Evolutionary conservation across 2,329 filamentous ascomycete genomes (phyloP).

Genomic region (Neopestalotiopsis sp.): DNA sequence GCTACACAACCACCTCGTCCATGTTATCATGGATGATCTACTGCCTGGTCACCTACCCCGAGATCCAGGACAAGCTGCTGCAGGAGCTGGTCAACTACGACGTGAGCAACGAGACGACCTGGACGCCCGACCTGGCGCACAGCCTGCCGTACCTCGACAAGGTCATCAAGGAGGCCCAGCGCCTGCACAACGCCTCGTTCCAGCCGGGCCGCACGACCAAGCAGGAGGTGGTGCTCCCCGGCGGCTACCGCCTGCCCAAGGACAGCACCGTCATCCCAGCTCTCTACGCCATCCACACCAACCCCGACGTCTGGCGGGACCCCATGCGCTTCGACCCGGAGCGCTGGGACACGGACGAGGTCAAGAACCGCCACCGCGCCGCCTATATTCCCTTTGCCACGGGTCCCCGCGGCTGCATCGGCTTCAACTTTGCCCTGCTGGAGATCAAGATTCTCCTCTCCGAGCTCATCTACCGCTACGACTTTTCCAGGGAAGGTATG

Average conservation of each 20-base stretch:
- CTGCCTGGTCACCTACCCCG: constrained; percentile 54
- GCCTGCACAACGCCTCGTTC: constrained; percentile 64
- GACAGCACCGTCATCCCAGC: constrained; percentile 58
- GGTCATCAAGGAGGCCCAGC: constrained; percentile 65
- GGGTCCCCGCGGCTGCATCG: constrained; percentile 63
- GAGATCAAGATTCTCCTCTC: constrained; percentile 64
- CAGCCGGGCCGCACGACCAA: constrained; percentile 63
- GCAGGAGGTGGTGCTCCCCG: constrained; percentile 60
- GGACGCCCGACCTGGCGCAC: constrained; percentile 51
- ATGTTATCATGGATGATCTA: constrained; percentile 64
- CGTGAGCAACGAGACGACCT: constrained; percentile 45
- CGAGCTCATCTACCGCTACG: constrained; percentile 63
- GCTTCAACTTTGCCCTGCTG: constrained; percentile 67
- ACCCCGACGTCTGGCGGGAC: constrained; percentile 61
- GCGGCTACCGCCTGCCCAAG: constrained; percentile 60
- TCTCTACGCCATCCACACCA: constrained; percentile 55
- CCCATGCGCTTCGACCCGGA: constrained; percentile 63
- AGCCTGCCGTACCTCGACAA: constrained; percentile 58
- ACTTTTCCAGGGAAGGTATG: constrained; percentile 54
- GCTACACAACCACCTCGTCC: constrained; percentile 65
- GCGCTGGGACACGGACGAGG: constrained; percentile 59
- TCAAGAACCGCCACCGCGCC: constrained; percentile 55
- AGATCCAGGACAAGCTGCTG: constrained; percentile 59
- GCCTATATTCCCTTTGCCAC: constrained; percentile 64
- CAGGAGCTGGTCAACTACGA: constrained; percentile 61